Conservation (phyloP, 2,329 filamentous ascomycete species). For the Alternaria sp. region DNA sequence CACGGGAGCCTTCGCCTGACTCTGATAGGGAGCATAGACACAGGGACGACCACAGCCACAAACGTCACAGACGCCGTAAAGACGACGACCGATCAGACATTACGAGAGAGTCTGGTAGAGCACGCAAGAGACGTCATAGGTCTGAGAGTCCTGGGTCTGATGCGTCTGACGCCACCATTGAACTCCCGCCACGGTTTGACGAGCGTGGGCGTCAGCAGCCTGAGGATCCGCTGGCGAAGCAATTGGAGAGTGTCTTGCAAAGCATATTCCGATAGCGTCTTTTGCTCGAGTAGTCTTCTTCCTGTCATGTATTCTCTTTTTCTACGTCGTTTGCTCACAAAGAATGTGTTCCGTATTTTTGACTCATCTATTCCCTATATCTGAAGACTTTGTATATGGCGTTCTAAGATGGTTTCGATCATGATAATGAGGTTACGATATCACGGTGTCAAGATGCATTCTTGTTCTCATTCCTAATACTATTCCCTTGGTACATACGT, state of each 20-base stretch:
- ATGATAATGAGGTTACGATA: conserved; percentile 8
- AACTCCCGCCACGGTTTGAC: conserved; percentile 50
- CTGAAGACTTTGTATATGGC: neutral
- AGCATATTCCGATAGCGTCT: conserved; percentile 39
- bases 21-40: conserved; percentile 10
- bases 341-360: neutral
- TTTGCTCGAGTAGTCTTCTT: conserved; percentile 4
- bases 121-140: conserved; percentile 30
- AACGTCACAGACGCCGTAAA: conserved; percentile 20
- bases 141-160: conserved; percentile 40
- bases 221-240: conserved; percentile 47
- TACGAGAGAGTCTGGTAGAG: conserved; percentile 27
- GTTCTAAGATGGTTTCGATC: neutral
- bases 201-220: conserved; percentile 38
- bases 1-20: conserved; percentile 26
- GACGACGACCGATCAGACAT: conserved; percentile 28
- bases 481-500: conserved; percentile 1
- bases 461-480: neutral
- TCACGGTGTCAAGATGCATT: conserved; percentile 1
- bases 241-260: conserved; percentile 45
- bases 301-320: neutral
- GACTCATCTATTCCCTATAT: neutral
- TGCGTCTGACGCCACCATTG: conserved; percentile 45
- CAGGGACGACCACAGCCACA: conserved; percentile 10
- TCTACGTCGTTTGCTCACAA: neutral